These are phyloP conservation scores for Fusarium foetens DNA, from an alignment of 2,329 filamentous ascomycete species.

Conservation along the genomic window DNA sequence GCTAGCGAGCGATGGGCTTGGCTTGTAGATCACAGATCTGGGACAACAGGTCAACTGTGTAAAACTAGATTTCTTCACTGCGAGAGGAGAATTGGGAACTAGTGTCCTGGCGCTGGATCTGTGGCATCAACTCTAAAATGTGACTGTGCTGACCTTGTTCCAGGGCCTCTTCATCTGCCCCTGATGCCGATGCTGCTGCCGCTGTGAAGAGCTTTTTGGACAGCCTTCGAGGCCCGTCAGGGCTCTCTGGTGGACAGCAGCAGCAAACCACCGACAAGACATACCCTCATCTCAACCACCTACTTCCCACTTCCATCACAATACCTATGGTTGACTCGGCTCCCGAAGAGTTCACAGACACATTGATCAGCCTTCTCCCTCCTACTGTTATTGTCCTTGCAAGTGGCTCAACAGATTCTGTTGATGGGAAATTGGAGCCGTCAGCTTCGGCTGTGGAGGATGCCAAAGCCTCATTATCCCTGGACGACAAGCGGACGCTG, in stretches of 20 bases:
- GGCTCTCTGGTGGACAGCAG: constrained; percentile 50
- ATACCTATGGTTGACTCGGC: constrained; percentile 77
- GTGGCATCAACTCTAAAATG: constrained; percentile 33
- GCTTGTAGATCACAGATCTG: constrained; percentile 36
- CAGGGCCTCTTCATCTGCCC: constrained; percentile 68
- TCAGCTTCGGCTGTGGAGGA: constrained; percentile 74
- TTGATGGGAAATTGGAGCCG: constrained; percentile 70
- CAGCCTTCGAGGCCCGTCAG: constrained; percentile 73
- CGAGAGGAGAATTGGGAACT: constrained; percentile 45
- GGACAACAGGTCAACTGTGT: constrained; percentile 45
- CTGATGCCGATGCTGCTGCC: constrained; percentile 79
- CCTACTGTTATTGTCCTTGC: constrained; percentile 80
- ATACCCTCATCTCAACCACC: constrained; percentile 86
- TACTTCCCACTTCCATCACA: constrained; percentile 81
- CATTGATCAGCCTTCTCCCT: constrained; percentile 81
- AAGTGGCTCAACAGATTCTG: constrained; percentile 68
- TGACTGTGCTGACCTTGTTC: constrained; percentile 57
- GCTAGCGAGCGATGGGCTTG: constrained; percentile 36
- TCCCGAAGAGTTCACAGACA: constrained; percentile 74
- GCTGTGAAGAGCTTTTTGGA: constrained; percentile 90
- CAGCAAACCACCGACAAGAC: constrained; percentile 61
- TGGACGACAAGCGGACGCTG: constrained; percentile 81
- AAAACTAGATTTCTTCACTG: constrained; percentile 48
- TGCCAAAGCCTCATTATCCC: constrained; percentile 77
- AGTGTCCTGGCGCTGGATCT: constrained; percentile 40